Evolutionary conservation across 2,329 filamentous ascomycete species (phyloP).

Genomic region (Dothiorella sarmentorum): DNA sequence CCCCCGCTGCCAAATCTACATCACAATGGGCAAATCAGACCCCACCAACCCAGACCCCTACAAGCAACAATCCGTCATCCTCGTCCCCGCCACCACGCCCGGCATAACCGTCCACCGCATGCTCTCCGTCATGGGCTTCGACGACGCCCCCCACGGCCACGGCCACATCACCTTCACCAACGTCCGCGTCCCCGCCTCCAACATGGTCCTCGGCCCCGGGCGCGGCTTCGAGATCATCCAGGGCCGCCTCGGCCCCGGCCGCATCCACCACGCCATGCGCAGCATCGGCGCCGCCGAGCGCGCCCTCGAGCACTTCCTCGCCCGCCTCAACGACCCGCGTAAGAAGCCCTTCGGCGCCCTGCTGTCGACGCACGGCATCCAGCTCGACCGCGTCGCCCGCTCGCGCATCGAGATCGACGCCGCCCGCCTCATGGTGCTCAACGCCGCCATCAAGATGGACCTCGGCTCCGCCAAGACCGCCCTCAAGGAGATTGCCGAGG

Average conservation of each 20-base stretch:
- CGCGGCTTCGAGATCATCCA: conserved; percentile 98
- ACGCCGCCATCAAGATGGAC: conserved; percentile 95
- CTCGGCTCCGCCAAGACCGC: conserved; percentile 82
- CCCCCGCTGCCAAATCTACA: conserved; percentile 85
- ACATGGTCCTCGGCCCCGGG: conserved; percentile 88
- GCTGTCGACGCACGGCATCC: conserved; percentile 84
- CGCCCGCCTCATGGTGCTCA: conserved; percentile 83
- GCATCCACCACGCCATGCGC: conserved; percentile 98
- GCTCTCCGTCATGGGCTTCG: conserved; percentile 91
- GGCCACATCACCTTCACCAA: conserved; percentile 87
- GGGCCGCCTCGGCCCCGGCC: conserved; percentile 88
- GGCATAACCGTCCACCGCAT: conserved; percentile 93
- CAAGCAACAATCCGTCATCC: conserved; percentile 86
- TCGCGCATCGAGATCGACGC: conserved; percentile 93
- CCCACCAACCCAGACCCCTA: conserved; percentile 72
- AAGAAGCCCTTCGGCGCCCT: conserved; percentile 91
- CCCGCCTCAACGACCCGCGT: conserved; percentile 84
- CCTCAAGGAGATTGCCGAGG: conserved; percentile 89
- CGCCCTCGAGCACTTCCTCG: conserved; percentile 91
- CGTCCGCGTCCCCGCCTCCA: conserved; percentile 78
- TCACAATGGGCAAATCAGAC: conserved; percentile 94
- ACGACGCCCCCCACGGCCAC: conserved; percentile 97
- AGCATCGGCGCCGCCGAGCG: conserved; percentile 86
- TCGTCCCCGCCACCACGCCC: conserved; percentile 76
- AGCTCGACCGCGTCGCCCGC: conserved; percentile 90